phyloP scores from a whole-genome alignment of 352 stramenopile genomes.

The Phytophthora litchii region DNA sequence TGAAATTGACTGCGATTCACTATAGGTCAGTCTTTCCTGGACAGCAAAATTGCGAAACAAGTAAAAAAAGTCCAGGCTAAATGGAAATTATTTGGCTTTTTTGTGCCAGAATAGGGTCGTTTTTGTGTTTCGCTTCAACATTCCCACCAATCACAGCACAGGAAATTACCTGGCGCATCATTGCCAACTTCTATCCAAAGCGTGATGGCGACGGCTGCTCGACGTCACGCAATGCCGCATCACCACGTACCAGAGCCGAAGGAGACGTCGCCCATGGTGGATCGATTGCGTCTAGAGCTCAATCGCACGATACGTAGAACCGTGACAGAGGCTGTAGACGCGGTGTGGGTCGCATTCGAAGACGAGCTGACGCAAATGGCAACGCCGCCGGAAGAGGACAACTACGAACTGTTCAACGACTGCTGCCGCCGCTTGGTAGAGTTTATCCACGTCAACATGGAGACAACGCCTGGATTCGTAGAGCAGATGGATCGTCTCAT shows the following conservation, averaged over 20 bases:
- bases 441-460: constrained; percentile 61
- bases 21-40: too few relatives aligned
- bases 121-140: too few relatives aligned
- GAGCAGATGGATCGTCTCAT: constrained; percentile 75
- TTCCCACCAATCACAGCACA: too few relatives aligned
- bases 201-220: constrained; percentile 7
- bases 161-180: too few relatives aligned
- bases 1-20: too few relatives aligned
- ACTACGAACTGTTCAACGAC: constrained; percentile 55
- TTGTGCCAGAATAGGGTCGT: too few relatives aligned
- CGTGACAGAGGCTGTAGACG: constrained; percentile 52
- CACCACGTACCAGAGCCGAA: constrained; percentile 14
- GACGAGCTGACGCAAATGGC: constrained; percentile 14
- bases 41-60: too few relatives aligned
- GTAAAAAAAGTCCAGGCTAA: too few relatives aligned
- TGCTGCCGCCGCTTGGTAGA: constrained; percentile 50
- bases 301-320: constrained; percentile 41
- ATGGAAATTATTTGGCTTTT: too few relatives aligned
- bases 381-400: constrained; percentile 1
- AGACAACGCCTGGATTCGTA: constrained; percentile 61
- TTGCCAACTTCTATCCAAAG: too few relatives aligned
- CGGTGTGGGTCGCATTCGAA: constrained; percentile 49
- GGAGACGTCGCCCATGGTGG: constrained; percentile 3
- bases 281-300: constrained; percentile 38
- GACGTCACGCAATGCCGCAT: constrained; percentile 16